Base-by-base conservation (phyloP, 2,329 filamentous ascomycete genomes). In the Ophiostoma piceae region DNA sequence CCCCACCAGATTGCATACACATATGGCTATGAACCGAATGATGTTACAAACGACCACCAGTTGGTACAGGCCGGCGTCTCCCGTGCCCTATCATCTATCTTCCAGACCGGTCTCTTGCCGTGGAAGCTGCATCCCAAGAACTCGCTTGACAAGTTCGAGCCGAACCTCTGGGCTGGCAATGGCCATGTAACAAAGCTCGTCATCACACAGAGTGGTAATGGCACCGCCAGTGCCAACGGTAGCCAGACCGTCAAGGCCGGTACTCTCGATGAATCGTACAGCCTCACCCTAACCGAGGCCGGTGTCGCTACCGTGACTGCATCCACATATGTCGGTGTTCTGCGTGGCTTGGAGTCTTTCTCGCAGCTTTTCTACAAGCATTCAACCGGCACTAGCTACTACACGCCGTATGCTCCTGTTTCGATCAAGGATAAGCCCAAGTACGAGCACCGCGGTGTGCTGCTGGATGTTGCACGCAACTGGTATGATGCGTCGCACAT, bases 291-390 rank as follows among this genome's bases (percentile, higher is more conserved):
- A 54, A 82, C 82, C 14, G 76, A 79, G 26, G 78, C 83, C 41
- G 90, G 90, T 68, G 80, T 82, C 29, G 89, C 86, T 39, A 84
- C 81, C 54, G 88, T 95, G 74, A 81, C 80, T 32, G 90, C 90
- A 19, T 83, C 82, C 47, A 88, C 90, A 1, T 88, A 89, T 19
- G 84, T 86, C 7, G 92, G 92, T 67, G 81, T 94, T 43, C 82
- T 92, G 22, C 87, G 87, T 73, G 92, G 85, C n/a, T 83, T 96
- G 29, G 89, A 91, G 74, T 89, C 90, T 1, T 92, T 95, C 76
- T 84, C 85, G 0, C 92, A 96, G 80, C 85, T 96, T 19, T 95
- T 95, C 80, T 94, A 88, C 80, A 78, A 87, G 77, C 89, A 92
- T 79, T 88, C 88, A 54, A 76, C 82, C 3, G 85, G 84, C 35